Evolutionary conservation across 1,284 basidiomycete species (phyloP), one percentile per base, ranked within the genome.

Genomic region (Salmacisia buchloeana): DNA sequence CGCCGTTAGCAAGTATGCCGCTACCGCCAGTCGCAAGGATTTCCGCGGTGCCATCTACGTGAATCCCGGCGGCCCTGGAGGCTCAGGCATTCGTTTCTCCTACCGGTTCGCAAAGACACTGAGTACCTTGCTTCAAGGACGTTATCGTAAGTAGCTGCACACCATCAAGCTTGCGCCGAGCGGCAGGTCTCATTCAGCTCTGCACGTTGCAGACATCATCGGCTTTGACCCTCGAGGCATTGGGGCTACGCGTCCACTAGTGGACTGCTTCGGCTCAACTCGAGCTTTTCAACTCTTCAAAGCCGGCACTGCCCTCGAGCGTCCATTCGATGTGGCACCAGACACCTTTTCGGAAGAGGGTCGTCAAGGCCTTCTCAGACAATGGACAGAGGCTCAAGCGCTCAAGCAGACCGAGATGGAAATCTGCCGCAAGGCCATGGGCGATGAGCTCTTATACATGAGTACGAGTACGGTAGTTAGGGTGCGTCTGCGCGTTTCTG

Each of bases 171-270:
- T 9, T 15, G 54, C 6, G 9, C 9, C 21, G 10, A 57, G 39
- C 12, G n/a, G 10, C 9, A 57, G 6, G 15, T 9, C 36, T 36
- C 21, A 39, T 15, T 35, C 15, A 15, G 15, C 25, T 35, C 31
- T 25, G 23, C 57, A 31, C 23, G 25, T 4, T 58, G 82, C 77
- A 65, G 82, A 83, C 65, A 70, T 83, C n/a, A 66, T 83, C 43
- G 82, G 82, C 1, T 83, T 83, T 65, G 83, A 83, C 67, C 83
- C 82, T 18, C 74, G 83, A 60, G 83, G 83, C 0, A 81, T 83
- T 49, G 82, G 82, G 12, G 45, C 69, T 31, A 81, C 82, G 0
- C 81, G 80, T 7, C 83, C 82, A 0, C 59, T 63, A 5, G 79
- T 81, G 1, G 61, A 77, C 36, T 83, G 83, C 66, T 83, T 83